A percentile compares a stretch with the other conserved stretches of the same genome.
phyloP scores from a whole-genome alignment of 1,284 basidiomycete genomes.

The Trichosporon faecale region DNA sequence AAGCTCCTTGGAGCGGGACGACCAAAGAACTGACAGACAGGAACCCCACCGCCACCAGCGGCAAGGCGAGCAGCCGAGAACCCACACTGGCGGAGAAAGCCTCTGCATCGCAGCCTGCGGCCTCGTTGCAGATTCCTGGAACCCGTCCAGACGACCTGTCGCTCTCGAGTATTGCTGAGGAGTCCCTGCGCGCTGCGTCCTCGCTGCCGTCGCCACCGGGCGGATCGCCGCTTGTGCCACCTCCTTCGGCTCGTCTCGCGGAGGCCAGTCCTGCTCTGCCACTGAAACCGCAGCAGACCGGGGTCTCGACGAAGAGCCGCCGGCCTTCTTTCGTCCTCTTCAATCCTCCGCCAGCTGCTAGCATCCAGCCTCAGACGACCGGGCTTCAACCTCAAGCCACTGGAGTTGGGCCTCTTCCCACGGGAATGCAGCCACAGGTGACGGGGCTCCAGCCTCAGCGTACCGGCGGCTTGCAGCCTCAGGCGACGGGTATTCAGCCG shows the following conservation, averaged over 20 bases:
- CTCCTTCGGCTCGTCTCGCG: not conserved
- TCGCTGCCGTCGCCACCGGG: not conserved
- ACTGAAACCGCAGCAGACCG: not conserved
- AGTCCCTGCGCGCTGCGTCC: not conserved
- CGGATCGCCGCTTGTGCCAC: not conserved
- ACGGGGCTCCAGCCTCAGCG: not conserved
- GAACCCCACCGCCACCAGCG: not conserved
- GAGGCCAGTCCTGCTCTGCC: not conserved
- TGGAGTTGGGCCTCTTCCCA: too few species aligned
- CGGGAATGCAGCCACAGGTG: not conserved
- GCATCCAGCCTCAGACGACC: not conserved
- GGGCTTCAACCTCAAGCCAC: not conserved
- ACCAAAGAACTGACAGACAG: not conserved
- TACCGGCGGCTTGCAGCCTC: not conserved
- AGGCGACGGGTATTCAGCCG: not conserved
- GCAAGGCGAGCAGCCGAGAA: not conserved
- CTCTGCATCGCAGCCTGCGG: not conserved
- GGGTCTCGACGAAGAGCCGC: not conserved
- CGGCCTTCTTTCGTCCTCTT: not conserved
- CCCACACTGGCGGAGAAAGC: not conserved
- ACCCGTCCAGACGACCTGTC: not conserved
- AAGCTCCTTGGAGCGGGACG: too few species aligned
- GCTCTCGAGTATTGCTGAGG: not conserved
- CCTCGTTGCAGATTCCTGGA: not conserved
- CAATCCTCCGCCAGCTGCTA: too few species aligned